A percentile compares a stretch with the other conserved stretches of the same genome.
phyloP scores from a whole-genome alignment of 2,329 filamentous ascomycete genomes.

The Fusarium anguioides region DNA sequence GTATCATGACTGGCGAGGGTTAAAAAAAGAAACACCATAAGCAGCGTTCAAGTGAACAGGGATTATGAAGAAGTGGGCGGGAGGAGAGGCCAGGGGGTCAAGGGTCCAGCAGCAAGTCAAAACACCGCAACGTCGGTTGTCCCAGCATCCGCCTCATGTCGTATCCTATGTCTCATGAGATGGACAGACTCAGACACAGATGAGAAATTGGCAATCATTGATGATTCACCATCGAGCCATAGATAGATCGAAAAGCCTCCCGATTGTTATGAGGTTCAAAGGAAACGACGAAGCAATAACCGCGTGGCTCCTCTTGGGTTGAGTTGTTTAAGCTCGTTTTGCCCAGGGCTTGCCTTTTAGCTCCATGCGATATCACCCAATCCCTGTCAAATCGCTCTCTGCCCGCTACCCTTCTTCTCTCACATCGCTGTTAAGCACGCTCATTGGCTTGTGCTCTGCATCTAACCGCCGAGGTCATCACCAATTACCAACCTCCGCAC shows the following conservation, averaged over 20 bases:
- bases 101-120: conserved; percentile 21
- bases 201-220: not conserved
- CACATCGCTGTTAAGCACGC: conserved; percentile 36
- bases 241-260: not conserved
- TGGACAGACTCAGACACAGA: not conserved
- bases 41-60: conserved; percentile 20
- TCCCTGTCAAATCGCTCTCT: conserved; percentile 22
- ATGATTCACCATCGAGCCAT: not conserved
- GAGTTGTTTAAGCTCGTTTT: conserved; percentile 18
- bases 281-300: conserved; percentile 3
- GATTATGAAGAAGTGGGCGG: conserved; percentile 18
- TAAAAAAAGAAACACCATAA: conserved; percentile 36
- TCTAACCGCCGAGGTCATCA: conserved; percentile 55
- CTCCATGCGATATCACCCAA: conserved; percentile 15
- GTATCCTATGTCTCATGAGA: conserved; percentile 27
- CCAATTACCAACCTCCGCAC: conserved; percentile 47
- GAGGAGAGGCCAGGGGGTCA: conserved; percentile 23
- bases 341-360: conserved; percentile 22
- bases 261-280: not conserved
- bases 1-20: conserved; percentile 6
- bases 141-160: conserved; percentile 37
- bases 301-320: conserved; percentile 12
- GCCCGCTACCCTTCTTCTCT: conserved; percentile 26
- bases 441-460: conserved; percentile 49
- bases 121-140: conserved; percentile 35